Conservation (phyloP, 768 basidiomycete species). For the Serendipita vermifera region DNA sequence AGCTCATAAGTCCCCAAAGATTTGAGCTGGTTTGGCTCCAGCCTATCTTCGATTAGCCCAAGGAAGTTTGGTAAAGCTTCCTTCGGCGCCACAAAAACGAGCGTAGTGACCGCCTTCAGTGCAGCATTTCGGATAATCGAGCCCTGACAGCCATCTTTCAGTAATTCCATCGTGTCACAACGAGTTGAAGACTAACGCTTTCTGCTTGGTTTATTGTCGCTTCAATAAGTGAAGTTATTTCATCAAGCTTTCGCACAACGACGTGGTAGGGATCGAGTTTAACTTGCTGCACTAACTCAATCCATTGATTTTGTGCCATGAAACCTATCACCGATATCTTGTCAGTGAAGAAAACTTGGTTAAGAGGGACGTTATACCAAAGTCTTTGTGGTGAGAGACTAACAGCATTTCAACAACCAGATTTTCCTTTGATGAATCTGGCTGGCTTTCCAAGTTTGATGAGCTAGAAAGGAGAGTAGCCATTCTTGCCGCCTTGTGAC, state of each 20-base stretch:
- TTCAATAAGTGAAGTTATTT: conserved; percentile 13
- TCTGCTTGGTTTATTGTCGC: conserved; percentile 30
- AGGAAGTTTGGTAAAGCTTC: conserved; percentile 55
- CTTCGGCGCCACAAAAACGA: conserved; percentile 68
- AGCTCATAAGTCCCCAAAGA: conserved; percentile 59
- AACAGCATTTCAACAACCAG: neutral
- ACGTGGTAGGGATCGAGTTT: conserved; percentile 36
- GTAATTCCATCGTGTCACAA: neutral
- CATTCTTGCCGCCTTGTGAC: neutral
- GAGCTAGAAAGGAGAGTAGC: neutral
- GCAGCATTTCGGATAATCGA: conserved; percentile 37
- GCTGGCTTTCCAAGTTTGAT: neutral
- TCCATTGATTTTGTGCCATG: neutral
- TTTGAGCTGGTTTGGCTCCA: conserved; percentile 46
- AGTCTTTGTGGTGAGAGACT: neutral
- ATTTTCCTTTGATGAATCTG: neutral
- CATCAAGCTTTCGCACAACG: conserved; percentile 23
- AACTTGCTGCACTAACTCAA: neutral
- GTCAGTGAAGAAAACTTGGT: too few species aligned
- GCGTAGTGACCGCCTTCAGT: conserved; percentile 57
- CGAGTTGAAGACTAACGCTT: neutral
- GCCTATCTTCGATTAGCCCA: conserved; percentile 48
- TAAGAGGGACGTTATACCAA: too few species aligned
- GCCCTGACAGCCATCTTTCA: neutral
- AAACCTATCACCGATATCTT: too few species aligned